Evolutionary conservation across 345 rosid species (phyloP).

Genomic region (Eucalyptus victrix): DNA sequence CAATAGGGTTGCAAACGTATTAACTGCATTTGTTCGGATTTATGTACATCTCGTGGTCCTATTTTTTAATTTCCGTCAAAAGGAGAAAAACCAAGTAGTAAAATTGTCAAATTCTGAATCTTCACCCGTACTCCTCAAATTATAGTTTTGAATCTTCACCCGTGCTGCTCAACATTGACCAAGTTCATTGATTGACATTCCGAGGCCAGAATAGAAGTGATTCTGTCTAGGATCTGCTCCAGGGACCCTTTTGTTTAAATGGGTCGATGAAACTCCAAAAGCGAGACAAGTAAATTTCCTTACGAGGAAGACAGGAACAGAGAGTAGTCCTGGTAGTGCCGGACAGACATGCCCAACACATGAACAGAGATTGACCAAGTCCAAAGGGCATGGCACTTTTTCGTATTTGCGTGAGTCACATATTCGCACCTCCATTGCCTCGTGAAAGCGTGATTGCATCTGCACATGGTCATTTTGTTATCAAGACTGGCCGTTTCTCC

Average conservation of each 20-base stretch:
- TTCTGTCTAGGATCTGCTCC: neutral
- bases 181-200: constrained; percentile 20
- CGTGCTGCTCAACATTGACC: neutral
- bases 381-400: neutral
- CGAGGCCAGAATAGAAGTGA: neutral
- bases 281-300: neutral
- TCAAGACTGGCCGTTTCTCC: neutral
- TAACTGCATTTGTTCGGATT: neutral
- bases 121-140: neutral
- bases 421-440: neutral
- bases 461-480: neutral
- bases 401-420: neutral
- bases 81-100: neutral
- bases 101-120: neutral
- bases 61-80: neutral
- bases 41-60: neutral
- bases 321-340: neutral
- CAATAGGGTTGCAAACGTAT: accelerated
- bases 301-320: neutral
- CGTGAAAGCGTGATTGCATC: neutral
- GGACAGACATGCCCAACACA: neutral
- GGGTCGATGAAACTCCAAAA: neutral
- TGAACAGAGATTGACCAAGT: neutral
- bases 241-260: neutral
- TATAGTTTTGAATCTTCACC: neutral